Evolutionary conservation across 2,329 filamentous ascomycete species (phyloP).

Genomic region (Penicillium frequentans): DNA sequence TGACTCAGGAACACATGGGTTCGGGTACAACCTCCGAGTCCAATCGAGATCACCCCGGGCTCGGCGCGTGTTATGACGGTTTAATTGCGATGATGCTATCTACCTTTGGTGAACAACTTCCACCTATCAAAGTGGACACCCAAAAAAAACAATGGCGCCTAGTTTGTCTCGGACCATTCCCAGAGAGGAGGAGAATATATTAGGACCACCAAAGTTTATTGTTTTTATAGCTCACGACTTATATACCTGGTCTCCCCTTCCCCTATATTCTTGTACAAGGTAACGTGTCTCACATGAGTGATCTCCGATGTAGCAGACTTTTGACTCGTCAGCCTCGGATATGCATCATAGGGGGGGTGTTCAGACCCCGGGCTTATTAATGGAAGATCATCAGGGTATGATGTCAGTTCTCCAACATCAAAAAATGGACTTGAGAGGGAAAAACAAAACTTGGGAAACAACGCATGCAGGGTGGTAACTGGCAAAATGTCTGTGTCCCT

Average conservation of each 20-base stretch:
- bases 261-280: background rate
- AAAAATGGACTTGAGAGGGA: background rate
- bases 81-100: background rate
- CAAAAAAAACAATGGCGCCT: background rate
- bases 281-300: constrained; percentile 13
- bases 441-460: background rate
- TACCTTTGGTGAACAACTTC: background rate
- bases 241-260: background rate
- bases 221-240: background rate
- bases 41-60: background rate
- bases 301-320: constrained; percentile 10
- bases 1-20: constrained; percentile 15
- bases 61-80: background rate
- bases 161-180: background rate
- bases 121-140: background rate
- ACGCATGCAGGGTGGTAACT: constrained; percentile 1
- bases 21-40: constrained; percentile 3
- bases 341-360: constrained; percentile 1
- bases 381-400: constrained; percentile 7
- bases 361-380: constrained; percentile 10
- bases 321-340: constrained; percentile 14
- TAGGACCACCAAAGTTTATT: background rate
- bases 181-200: background rate
- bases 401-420: constrained; percentile 4
- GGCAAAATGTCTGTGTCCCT: background rate